These are phyloP conservation scores for Diaporthe nobilis DNA, from an alignment of 2,329 filamentous ascomycete species.

Conservation along the genomic window DNA sequence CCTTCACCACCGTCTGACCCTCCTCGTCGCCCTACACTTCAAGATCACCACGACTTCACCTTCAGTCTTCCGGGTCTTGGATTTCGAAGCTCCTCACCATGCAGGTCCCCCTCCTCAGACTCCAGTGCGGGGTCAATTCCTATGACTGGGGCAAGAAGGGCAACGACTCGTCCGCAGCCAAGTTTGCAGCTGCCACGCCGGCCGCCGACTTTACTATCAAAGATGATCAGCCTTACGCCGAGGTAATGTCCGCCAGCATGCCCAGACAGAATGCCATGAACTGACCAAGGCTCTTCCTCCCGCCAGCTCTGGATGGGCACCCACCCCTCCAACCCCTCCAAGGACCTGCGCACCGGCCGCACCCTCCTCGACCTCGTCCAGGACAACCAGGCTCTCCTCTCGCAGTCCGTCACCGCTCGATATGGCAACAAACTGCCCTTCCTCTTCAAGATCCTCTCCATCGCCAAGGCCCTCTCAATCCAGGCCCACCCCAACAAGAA, in stretches of 20 bases:
- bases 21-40: not conserved
- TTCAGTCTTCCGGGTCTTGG: not conserved
- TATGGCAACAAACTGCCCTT: slow-evolving; percentile 92
- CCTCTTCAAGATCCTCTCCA: slow-evolving; percentile 97
- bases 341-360: slow-evolving; percentile 86
- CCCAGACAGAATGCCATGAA: slow-evolving; percentile 9
- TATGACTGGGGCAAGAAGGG: slow-evolving; percentile 99
- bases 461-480: slow-evolving; percentile 95
- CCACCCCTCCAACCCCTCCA: slow-evolving; percentile 95
- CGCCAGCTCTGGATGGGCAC: slow-evolving; percentile 97
- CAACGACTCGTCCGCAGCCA: slow-evolving; percentile 87
- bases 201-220: slow-evolving; percentile 82
- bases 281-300: slow-evolving; percentile 37
- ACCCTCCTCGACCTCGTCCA: slow-evolving; percentile 89
- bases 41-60: not conserved
- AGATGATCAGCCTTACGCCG: slow-evolving; percentile 92
- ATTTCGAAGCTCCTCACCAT: slow-evolving; percentile 53
- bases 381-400: slow-evolving; percentile 88
- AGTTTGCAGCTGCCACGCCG: slow-evolving; percentile 88
- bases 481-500: slow-evolving; percentile 98
- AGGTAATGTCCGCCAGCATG: slow-evolving; percentile 67
- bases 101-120: slow-evolving; percentile 86
- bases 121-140: slow-evolving; percentile 95
- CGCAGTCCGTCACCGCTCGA: slow-evolving; percentile 77
- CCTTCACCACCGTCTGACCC: not conserved